Conservation (phyloP, 495 filamentous ascomycete species). For the Penicillium salamii region DNA sequence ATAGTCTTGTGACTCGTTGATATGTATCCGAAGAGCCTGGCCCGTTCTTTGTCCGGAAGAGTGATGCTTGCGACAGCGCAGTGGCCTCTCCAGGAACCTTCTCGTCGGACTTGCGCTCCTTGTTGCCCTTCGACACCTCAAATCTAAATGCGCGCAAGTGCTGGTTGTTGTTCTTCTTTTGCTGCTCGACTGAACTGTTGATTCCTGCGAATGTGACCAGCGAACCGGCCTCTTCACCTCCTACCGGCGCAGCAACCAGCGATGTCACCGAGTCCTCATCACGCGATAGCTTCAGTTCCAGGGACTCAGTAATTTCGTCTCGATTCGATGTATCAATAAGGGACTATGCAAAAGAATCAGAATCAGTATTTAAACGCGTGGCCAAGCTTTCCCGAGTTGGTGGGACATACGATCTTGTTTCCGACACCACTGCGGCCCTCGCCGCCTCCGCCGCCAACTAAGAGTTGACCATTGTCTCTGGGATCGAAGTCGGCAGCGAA, state of each 20-base stretch:
- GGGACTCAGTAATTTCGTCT: constrained; percentile 59
- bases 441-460: constrained; percentile 91
- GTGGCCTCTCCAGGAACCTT: constrained; percentile 43
- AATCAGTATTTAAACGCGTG: background rate
- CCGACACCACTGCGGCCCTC: constrained; percentile 79
- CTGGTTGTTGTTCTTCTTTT: constrained; percentile 75
- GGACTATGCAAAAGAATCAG: constrained; percentile 43
- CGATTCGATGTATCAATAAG: constrained; percentile 65
- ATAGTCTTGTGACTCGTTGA: constrained; percentile 74
- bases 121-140: constrained; percentile 38
- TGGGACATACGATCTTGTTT: constrained; percentile 76
- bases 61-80: constrained; percentile 53
- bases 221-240: constrained; percentile 43
- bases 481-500: constrained; percentile 89
- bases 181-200: constrained; percentile 72
- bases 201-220: constrained; percentile 75
- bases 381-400: background rate
- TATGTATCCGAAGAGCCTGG: constrained; percentile 60
- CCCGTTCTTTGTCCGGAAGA: constrained; percentile 57
- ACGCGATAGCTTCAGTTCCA: constrained; percentile 75
- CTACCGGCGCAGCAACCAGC: constrained; percentile 60
- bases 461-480: constrained; percentile 64
- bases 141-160: constrained; percentile 82
- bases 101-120: constrained; percentile 20
- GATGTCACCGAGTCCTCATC: constrained; percentile 92